Conservation (phyloP, 495 filamentous ascomycete species). For the Aspergillus funiculosus region DNA sequence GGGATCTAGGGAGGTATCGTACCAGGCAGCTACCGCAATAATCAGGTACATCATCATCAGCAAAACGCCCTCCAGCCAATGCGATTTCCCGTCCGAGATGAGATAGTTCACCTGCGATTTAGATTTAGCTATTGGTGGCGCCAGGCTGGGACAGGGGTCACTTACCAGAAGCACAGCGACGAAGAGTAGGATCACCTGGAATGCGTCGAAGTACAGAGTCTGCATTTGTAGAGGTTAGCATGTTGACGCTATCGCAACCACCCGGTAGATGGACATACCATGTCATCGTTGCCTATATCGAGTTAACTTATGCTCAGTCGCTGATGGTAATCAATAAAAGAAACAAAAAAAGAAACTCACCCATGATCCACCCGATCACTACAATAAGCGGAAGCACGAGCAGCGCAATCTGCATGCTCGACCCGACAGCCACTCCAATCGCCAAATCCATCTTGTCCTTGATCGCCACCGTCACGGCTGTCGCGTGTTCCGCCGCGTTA, state of each 20-base stretch:
- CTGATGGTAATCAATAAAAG: background rate
- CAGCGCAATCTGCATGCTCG: conserved; percentile 81
- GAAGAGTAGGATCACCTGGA: conserved; percentile 76
- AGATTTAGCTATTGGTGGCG: background rate
- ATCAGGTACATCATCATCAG: conserved; percentile 69
- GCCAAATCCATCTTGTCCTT: conserved; percentile 91
- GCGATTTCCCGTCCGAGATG: conserved; percentile 57
- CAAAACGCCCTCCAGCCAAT: conserved; percentile 70
- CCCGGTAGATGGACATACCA: conserved; percentile 28
- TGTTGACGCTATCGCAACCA: background rate
- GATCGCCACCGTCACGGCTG: conserved; percentile 75
- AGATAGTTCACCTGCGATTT: conserved; percentile 67
- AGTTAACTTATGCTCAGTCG: conserved; percentile 3
- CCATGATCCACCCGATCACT: conserved; percentile 77
- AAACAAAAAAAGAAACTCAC: conserved; percentile 33
- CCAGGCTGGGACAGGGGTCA: background rate
- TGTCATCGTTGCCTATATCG: conserved; percentile 27
- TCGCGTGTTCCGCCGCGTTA: conserved; percentile 83
- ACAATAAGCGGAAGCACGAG: conserved; percentile 72
- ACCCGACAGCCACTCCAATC: conserved; percentile 79
- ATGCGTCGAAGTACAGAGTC: conserved; percentile 75
- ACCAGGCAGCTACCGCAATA: conserved; percentile 58
- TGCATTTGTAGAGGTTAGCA: conserved; percentile 30
- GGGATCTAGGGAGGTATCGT: conserved; percentile 13
- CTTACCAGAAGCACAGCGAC: conserved; percentile 61